A percentile compares a stretch with the other conserved stretches of the same genome.
These are phyloP conservation scores for Paraleonurus japonicus DNA, from an alignment of 257 asterid species.

Conservation along the genomic window DNA sequence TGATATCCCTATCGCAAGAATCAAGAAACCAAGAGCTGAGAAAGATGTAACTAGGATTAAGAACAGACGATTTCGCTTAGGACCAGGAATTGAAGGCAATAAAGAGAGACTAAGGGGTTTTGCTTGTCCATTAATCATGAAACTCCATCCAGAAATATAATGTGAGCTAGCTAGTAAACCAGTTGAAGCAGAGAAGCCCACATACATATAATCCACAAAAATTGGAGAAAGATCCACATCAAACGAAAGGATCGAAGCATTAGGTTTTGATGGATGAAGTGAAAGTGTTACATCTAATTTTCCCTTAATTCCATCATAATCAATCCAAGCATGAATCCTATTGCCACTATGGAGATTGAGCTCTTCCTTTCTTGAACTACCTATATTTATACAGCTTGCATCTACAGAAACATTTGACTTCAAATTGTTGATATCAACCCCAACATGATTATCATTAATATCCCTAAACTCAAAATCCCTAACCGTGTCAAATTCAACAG, in stretches of 20 bases:
- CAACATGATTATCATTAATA: conserved; percentile 69
- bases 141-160: conserved; percentile 77
- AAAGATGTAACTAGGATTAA: conserved; percentile 37
- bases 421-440: conserved; percentile 58
- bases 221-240: conserved; percentile 51
- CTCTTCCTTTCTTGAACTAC: conserved; percentile 29
- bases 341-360: conserved; percentile 48
- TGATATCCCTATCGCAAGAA: conserved; percentile 25
- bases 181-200: conserved; percentile 88
- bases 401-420: conserved; percentile 50
- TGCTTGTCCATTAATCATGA: conserved; percentile 54
- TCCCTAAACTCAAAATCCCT: conserved; percentile 49
- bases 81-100: conserved; percentile 49
- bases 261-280: conserved; percentile 51
- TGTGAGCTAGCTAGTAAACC: conserved; percentile 70
- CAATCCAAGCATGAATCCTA: conserved; percentile 64
- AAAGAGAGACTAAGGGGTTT: conserved; percentile 45
- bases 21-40: conserved; percentile 32
- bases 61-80: conserved; percentile 16
- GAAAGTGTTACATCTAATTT: conserved; percentile 59
- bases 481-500: conserved; percentile 75
- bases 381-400: conserved; percentile 40
- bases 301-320: conserved; percentile 45
- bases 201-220: conserved; percentile 58
- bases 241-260: conserved; percentile 47